These are phyloP conservation scores for Cryptococcus neoformans DNA, from an alignment of 1,284 basidiomycete genomes.

Conservation along the genomic window DNA sequence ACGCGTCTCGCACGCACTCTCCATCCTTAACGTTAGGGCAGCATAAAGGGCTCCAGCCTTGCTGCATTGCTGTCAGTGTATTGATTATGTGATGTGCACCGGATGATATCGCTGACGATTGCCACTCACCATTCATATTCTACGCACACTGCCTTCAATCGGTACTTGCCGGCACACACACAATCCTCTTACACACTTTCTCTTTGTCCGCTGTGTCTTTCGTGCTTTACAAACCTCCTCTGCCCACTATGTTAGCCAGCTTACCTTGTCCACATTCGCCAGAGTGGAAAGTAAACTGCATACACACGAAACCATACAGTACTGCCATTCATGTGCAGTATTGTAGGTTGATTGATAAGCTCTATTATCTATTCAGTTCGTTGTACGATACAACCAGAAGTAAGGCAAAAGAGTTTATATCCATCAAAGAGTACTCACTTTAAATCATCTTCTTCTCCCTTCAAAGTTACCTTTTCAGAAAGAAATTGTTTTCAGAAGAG, in stretches of 20 bases:
- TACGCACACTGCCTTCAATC: too few species aligned
- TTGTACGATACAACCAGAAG: background rate
- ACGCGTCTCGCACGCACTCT: background rate
- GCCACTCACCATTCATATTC: too few species aligned
- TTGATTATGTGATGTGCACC: background rate
- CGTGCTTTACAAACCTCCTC: too few species aligned
- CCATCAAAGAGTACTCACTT: background rate
- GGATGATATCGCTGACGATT: too few species aligned
- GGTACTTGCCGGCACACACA: background rate
- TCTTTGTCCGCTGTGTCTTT: background rate
- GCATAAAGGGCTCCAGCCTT: too few species aligned
- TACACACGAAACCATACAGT: background rate
- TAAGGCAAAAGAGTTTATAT: background rate
- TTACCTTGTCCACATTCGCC: background rate
- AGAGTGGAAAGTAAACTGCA: background rate
- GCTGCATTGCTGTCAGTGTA: background rate
- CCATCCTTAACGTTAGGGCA: too few species aligned
- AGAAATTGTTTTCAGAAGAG: background rate
- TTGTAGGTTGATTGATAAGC: background rate
- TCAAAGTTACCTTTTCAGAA: slow-evolving; percentile 1
- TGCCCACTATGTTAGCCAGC: too few species aligned
- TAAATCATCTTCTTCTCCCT: background rate
- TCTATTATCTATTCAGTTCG: background rate
- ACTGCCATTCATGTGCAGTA: background rate
- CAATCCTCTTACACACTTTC: background rate